Base-by-base conservation (phyloP, 306 rosid species). In the Vicia villosa region DNA sequence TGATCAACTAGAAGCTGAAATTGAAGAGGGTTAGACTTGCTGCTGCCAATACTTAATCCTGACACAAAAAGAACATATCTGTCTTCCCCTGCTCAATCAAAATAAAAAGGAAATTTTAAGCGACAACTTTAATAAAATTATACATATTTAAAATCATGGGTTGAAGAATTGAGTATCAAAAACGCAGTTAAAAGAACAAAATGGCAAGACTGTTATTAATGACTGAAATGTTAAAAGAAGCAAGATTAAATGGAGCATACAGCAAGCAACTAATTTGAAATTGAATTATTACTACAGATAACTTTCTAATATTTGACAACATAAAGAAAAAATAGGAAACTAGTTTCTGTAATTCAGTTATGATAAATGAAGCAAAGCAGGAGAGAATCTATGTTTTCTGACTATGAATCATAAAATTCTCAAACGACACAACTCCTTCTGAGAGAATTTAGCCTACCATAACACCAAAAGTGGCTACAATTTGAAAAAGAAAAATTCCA, bases 1-100 rank as follows among this genome's bases (percentile, higher is more conserved):
- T 94, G 96, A 77, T 94, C 98, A 73, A 94, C 79, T 68, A 90
- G 87, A 78, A 94, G 98, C 91, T 90, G 98, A 78, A 90, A 81
- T 69, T 84, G 94, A 47, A 94, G 97, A 68, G 98, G 98, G 77
- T 90, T 90, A 57, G 84, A 82, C 76, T 40, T 69, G 84, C 88
- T 77, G 78, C 91, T 87, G 76, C 98, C 98, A 78, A 88, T 69
- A 62, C 77, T 83, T 70, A 94, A 77, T 65, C 98, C 98, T 0
- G 98, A 94, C 15, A 90, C 83, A 80, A 94, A 77, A 72, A 94
- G 89, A 42, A 90, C 88, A 70, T 86, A 88, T 66, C 87, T 94
- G 79, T 87, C 96, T 80, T 90, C 97, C 69, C 82, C 98, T 94
- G 81, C 80, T 80, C 77, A 83, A 69, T 40, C 69, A 74, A 81